These are phyloP conservation scores for Pilasporangium apinafurcum DNA, from an alignment of 352 stramenopile genomes.

Conservation along the genomic window DNA sequence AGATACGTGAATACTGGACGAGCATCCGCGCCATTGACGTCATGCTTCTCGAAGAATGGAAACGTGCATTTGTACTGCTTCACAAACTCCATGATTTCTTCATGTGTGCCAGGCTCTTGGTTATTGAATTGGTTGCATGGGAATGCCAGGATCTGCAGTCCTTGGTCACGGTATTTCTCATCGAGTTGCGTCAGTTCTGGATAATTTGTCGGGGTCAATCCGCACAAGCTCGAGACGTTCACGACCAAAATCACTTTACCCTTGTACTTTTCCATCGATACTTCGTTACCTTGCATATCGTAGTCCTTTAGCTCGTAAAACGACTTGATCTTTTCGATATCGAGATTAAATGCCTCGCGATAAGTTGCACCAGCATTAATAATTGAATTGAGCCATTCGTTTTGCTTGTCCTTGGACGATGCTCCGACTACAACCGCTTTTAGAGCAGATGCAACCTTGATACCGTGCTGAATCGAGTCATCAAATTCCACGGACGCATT, in stretches of 20 bases:
- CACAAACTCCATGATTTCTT: slow-evolving; percentile 42
- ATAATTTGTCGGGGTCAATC: slow-evolving; percentile 43
- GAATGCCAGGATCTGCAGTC: slow-evolving; percentile 29
- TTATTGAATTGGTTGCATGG: slow-evolving; percentile 44
- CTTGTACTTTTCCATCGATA: no score
- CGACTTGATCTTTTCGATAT: slow-evolving; percentile 12
- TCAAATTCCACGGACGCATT: slow-evolving; percentile 1
- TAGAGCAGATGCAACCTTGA: no score
- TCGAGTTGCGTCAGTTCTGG: slow-evolving; percentile 6
- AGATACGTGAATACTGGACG: slow-evolving; percentile 28
- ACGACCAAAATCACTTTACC: no score
- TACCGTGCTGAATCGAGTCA: no score
- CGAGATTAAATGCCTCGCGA: slow-evolving; percentile 9
- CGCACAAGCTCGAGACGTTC: slow-evolving; percentile 24
- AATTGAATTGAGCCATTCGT: slow-evolving; percentile 10
- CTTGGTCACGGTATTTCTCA: slow-evolving; percentile 11
- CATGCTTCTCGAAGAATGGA: slow-evolving; percentile 42
- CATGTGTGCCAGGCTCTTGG: slow-evolving; percentile 41
- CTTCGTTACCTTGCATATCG: slow-evolving; percentile 32
- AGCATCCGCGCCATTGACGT: slow-evolving; percentile 31
- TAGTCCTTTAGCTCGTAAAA: slow-evolving; percentile 48
- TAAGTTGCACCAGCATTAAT: slow-evolving; percentile 11
- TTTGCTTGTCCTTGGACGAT: slow-evolving; percentile 4
- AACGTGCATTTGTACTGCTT: slow-evolving; percentile 41
- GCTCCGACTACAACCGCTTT: no score